Conservation (phyloP, 352 stramenopile species). For the Phytophthora melonis region DNA sequence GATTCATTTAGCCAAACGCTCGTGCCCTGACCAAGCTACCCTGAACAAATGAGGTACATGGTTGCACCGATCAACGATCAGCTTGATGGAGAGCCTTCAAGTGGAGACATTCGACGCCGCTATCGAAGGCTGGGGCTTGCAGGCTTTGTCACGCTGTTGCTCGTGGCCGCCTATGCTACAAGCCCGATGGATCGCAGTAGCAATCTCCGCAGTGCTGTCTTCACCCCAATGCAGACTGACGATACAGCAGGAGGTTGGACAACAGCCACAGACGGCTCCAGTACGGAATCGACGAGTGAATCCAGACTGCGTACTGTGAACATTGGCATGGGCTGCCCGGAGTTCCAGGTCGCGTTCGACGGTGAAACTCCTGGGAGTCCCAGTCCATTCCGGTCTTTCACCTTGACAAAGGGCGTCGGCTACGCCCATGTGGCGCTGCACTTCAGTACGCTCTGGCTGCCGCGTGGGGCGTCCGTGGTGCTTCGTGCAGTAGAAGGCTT, state of each 20-base stretch:
- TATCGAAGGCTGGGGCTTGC: background rate
- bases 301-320: slow-evolving; percentile 22
- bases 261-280: background rate
- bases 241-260: background rate
- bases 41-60: background rate
- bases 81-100: background rate
- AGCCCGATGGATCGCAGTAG: background rate
- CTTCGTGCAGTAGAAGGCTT: slow-evolving; percentile 56
- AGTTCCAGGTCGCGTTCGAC: slow-evolving; percentile 56
- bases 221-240: slow-evolving; percentile 2
- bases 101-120: background rate
- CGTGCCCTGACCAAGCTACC: background rate
- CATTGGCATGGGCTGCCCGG: slow-evolving; percentile 54
- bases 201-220: background rate
- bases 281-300: background rate
- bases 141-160: background rate
- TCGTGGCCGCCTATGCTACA: background rate
- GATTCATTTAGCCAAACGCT: slow-evolving; percentile 1
- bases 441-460: slow-evolving; percentile 58
- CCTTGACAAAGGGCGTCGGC: slow-evolving; percentile 54
- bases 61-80: background rate
- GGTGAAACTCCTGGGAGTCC: slow-evolving; percentile 34
- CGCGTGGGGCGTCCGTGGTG: slow-evolving; percentile 45
- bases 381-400: slow-evolving; percentile 53
- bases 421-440: slow-evolving; percentile 60